Evolutionary conservation across 116 monocot species (phyloP).

Genomic region (Cymodocea nodosa): DNA sequence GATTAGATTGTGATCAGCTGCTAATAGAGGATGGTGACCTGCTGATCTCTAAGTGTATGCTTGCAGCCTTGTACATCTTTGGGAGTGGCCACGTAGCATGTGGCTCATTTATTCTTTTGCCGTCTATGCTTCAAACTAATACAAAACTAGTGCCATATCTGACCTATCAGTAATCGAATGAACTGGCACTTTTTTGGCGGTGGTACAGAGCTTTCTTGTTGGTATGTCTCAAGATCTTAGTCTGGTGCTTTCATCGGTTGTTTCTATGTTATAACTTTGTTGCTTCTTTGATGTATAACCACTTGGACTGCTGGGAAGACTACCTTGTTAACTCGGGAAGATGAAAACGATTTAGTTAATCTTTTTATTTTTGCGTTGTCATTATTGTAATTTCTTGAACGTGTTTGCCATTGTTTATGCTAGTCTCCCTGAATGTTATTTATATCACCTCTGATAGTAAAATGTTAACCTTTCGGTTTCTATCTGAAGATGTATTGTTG

Average conservation of each 20-base stretch:
- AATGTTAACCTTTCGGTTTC: not conserved
- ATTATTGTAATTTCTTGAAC: not conserved
- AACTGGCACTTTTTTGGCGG: conserved; percentile 1
- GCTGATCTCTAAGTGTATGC: not conserved
- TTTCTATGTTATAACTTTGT: conserved; percentile 1
- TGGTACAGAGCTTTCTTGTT: not conserved
- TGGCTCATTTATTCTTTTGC: not conserved
- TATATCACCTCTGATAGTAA: not conserved
- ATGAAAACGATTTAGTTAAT: not conserved
- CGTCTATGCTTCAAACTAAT: not conserved
- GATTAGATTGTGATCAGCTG: not conserved
- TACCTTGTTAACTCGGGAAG: not conserved
- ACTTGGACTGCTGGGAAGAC: not conserved
- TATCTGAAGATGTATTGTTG: no score
- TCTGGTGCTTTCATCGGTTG: not conserved
- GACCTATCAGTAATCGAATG: not conserved
- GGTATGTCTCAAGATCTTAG: not conserved
- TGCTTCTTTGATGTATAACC: not conserved
- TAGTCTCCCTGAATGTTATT: not conserved
- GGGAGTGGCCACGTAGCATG: not conserved
- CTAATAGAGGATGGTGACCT: not conserved
- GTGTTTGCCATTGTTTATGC: not conserved
- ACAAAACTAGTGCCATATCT: not conserved
- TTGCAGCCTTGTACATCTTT: not conserved
- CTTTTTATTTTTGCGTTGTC: not conserved